Evolutionary conservation across 176 grass and related monocot genomes (phyloP).

Genomic region (Aegilops sharonensis): DNA sequence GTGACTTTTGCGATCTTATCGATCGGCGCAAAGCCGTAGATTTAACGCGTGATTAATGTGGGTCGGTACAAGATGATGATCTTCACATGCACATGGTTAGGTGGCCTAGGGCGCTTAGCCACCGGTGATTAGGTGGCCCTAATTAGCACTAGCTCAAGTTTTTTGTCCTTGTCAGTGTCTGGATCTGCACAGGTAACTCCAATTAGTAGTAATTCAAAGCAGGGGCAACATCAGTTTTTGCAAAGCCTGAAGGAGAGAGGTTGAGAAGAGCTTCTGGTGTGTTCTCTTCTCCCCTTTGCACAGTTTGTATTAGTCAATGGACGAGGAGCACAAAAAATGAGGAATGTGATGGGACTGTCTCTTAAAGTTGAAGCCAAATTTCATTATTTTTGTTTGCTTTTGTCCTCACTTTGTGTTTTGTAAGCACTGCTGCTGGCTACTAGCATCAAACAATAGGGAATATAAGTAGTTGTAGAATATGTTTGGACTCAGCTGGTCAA

Average conservation of each 20-base stretch:
- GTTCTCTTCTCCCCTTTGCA: background rate
- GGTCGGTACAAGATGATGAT: slow-evolving; percentile 29
- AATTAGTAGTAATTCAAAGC: background rate
- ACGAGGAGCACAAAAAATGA: slow-evolving; percentile 6
- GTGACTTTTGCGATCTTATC: slow-evolving; percentile 55
- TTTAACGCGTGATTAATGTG: slow-evolving; percentile 61
- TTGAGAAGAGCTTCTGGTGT: background rate
- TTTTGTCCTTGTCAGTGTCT: slow-evolving; percentile 34
- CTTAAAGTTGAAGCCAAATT: slow-evolving; percentile 31
- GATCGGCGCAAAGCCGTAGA: slow-evolving; percentile 40
- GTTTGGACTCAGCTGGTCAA: slow-evolving; percentile 43
- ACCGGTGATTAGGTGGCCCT: slow-evolving; percentile 22
- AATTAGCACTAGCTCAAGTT: slow-evolving; percentile 1
- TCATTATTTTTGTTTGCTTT: slow-evolving; percentile 28
- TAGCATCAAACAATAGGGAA: background rate
- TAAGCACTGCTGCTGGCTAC: slow-evolving; percentile 4
- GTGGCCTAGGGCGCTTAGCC: slow-evolving; percentile 32
- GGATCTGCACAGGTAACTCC: no score
- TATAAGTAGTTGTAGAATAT: background rate
- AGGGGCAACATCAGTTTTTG: background rate
- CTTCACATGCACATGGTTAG: slow-evolving; percentile 37
- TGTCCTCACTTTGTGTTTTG: slow-evolving; percentile 38
- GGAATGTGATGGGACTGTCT: slow-evolving; percentile 33
- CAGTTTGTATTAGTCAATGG: slow-evolving; percentile 21
- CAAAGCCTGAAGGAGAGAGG: background rate